Base-by-base conservation (phyloP, 495 filamentous ascomycete species). In the Penicillium egyptiacum region DNA sequence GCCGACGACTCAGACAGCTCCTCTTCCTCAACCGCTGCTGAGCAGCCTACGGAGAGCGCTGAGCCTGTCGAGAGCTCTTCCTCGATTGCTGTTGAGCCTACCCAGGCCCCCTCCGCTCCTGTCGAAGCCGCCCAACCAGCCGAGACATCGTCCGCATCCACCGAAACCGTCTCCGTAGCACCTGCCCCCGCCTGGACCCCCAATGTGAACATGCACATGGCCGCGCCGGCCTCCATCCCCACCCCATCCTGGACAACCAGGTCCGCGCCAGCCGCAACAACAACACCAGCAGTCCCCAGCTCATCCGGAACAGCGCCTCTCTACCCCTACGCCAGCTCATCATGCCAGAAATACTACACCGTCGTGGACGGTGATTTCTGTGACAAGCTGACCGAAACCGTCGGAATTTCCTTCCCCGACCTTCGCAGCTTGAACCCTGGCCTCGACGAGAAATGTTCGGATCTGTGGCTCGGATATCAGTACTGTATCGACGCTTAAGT, bases 361-460 rank as follows among this genome's bases (percentile, higher is more conserved):
- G 74, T 80, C 10, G 23, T 53, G 17, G 22, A 33, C 2, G 77
- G 74, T 48, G 79, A 82, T 55, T 66, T 61, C 57, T 83, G 81
- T 58, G 50, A 48, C 9, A 60, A 61, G 37, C 70, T 83, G 26
- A 71, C 73, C 26, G 37, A 50, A 10, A 58, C 60, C 23, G 48
- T 53, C 9, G 69, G 67, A 22, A 67, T 74, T 23, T 56, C 60
- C 17, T 54, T 65, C 20, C 55, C 60, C n/a, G 35, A 73, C 9
- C 59, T 79, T 55, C 58, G 61, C 30, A 35, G 44, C 52, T 76
- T 68, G 68, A 82, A 82, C 59, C 60, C 72, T 0, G 74, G 69
- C 43, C 62, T 80, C 23, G 65, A 75, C 12, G 30, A 50, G 9
- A 51, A 53, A n/a, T 78, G 76, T 53, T 43, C 58, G 0, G 73